phyloP scores from a whole-genome alignment of 2,329 filamentous ascomycete species.

The Microdochium trichocladiopsis region DNA sequence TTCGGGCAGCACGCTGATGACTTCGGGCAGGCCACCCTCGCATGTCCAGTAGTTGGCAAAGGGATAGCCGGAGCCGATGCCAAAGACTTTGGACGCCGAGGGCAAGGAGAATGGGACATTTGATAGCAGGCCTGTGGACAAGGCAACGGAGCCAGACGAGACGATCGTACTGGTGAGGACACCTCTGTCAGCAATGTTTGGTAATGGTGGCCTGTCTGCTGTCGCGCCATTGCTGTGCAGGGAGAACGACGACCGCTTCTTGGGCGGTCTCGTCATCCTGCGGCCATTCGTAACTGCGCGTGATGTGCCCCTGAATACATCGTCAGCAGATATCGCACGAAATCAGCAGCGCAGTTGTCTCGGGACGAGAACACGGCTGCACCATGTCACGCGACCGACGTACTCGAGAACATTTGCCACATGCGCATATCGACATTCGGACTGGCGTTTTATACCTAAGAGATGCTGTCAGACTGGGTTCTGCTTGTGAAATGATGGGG shows the following conservation, averaged over 20 bases:
- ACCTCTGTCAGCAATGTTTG: slow-evolving; percentile 50
- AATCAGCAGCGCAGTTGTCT: not conserved
- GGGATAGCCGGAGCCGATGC: slow-evolving; percentile 71
- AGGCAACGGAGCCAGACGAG: slow-evolving; percentile 43
- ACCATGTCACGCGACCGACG: slow-evolving; percentile 20
- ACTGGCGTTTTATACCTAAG: slow-evolving; percentile 68
- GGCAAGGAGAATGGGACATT: slow-evolving; percentile 66
- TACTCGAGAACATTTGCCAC: slow-evolving; percentile 73
- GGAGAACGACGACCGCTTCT: slow-evolving; percentile 35
- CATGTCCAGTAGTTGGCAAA: slow-evolving; percentile 85
- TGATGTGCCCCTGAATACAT: slow-evolving; percentile 52
- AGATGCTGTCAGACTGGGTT: slow-evolving; percentile 3
- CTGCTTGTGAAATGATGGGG: too few species aligned
- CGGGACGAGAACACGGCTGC: too few species aligned
- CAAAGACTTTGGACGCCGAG: slow-evolving; percentile 70
- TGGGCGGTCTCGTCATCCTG: slow-evolving; percentile 83
- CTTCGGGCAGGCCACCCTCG: slow-evolving; percentile 66
- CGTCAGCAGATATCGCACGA: slow-evolving; percentile 4
- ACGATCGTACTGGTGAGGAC: slow-evolving; percentile 36
- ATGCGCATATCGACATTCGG: slow-evolving; percentile 66
- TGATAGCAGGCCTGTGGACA: slow-evolving; percentile 58
- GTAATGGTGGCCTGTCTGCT: slow-evolving; percentile 30
- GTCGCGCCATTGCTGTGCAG: not conserved
- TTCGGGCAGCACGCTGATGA: slow-evolving; percentile 67
- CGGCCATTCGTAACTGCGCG: slow-evolving; percentile 68